Percentiles rank a stretch among this genome's conserved stretches.
Conservation (phyloP, 2,329 filamentous ascomycete species). For the Alternaria dauci region DNA sequence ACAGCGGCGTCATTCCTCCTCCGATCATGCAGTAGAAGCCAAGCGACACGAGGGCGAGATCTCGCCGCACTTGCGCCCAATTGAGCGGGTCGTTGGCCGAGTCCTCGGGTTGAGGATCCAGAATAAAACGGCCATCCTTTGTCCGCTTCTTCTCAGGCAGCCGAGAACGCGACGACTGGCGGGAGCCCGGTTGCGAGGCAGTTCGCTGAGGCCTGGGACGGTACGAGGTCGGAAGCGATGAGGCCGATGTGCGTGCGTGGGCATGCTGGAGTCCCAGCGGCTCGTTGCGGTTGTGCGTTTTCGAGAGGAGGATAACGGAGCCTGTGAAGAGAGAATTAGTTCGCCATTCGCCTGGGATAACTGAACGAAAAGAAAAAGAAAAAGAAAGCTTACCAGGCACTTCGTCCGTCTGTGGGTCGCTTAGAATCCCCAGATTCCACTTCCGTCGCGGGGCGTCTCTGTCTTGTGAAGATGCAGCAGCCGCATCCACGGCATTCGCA, state of each 20-base stretch:
- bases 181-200: conserved; percentile 28
- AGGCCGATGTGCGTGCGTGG: conserved; percentile 66
- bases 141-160: conserved; percentile 73
- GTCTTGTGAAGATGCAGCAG: conserved; percentile 15
- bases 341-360: neutral
- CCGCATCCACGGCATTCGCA: conserved; percentile 4
- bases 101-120: conserved; percentile 92
- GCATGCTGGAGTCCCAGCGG: conserved; percentile 69
- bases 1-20: conserved; percentile 87
- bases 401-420: conserved; percentile 81
- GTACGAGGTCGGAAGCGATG: conserved; percentile 56
- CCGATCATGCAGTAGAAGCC: conserved; percentile 94
- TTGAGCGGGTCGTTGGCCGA: conserved; percentile 91
- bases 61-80: conserved; percentile 84
- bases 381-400: conserved; percentile 72
- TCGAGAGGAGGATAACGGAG: conserved; percentile 67
- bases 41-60: conserved; percentile 79
- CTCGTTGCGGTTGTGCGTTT: conserved; percentile 66
- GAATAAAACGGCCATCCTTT: conserved; percentile 80
- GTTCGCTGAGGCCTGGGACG: conserved; percentile 27
- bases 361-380: neutral
- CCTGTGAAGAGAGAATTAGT: conserved; percentile 50
- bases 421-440: conserved; percentile 79
- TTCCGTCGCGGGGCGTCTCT: conserved; percentile 20
- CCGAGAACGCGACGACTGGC: conserved; percentile 32